Evolutionary conservation across 768 basidiomycete genomes (phyloP), one percentile per base, ranked within the genome.

Genomic region (Clitopilus passeckerianus): DNA sequence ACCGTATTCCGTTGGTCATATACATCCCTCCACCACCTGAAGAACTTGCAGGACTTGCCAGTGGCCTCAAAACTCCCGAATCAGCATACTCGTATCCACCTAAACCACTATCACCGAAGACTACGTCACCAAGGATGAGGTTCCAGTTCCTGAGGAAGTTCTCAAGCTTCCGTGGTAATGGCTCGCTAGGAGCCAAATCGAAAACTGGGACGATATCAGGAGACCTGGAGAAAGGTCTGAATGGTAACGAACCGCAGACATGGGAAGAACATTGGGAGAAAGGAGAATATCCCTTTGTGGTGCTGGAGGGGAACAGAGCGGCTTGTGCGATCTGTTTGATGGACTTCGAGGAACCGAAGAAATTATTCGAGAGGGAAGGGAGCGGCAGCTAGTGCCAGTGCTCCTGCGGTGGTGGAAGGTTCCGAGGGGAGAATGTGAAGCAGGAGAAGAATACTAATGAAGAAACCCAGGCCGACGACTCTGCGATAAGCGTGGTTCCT

Each of bases 191-290:
- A 18, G 59, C 60, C 23, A 60, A 16, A 34, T 22, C 44, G 30
- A 59, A 30, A 55, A 54, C 30, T 57, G 34, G 37, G 41, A 14
- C n/a, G 57, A 14, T 59, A 56, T 59, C 59, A 41, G 59, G 60
- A 27, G 63, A 60, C 24, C 30, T 54, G 6, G 59, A 64, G 43
- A 57, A 59, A 20, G 46, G 46, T 23, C 18, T 50, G 5, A 23
- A 18, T 22, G n/a, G 22, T 10, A 68, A 66, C 24, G 64, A 69
- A 59, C 76, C 77, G 9, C 73, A 79, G 62, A 79, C 81, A 14
- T 93, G 90, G 89, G 88, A 92, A 64, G 87, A 87, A 57, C 78
- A 84, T 55, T 94, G 90, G 88, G 91, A 91, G 65, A 77, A 80
- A 44, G 80, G 83, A 37, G 86, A 86, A 55, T 89, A 89, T 70